Evolutionary conservation across 371 early-diverging fungal species (phyloP).

Genomic region (Apophysomyces sp.): DNA sequence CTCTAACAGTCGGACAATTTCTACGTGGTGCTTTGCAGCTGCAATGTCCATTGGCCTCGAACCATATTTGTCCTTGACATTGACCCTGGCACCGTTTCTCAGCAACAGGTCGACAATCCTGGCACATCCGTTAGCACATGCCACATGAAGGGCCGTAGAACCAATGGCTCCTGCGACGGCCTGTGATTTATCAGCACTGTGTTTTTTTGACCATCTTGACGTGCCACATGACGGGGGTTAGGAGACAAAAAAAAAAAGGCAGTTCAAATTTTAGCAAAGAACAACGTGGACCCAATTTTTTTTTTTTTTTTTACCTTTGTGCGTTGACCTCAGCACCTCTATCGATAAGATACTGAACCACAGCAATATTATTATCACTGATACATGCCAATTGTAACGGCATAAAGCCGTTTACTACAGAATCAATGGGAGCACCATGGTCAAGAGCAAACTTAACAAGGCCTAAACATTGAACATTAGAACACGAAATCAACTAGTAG

Average conservation of each 20-base stretch:
- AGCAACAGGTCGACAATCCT: conserved; percentile 61
- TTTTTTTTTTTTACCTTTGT: conserved; percentile 36
- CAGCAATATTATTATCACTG: conserved; percentile 61
- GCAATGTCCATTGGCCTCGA: conserved; percentile 61
- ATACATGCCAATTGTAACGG: conserved; percentile 73
- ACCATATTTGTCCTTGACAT: conserved; percentile 67
- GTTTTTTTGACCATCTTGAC: conserved; percentile 32
- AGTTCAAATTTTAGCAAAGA: conserved; percentile 1
- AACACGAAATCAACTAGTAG: background rate
- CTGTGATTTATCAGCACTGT: conserved; percentile 29
- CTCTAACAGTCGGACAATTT: conserved; percentile 45
- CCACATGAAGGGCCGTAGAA: conserved; percentile 75
- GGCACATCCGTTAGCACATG: conserved; percentile 68
- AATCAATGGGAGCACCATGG: conserved; percentile 70
- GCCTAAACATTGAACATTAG: conserved; percentile 25
- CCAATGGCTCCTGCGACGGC: conserved; percentile 56
- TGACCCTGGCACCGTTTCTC: conserved; percentile 56
- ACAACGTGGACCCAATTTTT: background rate
- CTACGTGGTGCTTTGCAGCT: conserved; percentile 56
- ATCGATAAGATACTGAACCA: conserved; percentile 70
- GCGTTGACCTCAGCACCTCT: conserved; percentile 74
- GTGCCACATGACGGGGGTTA: conserved; percentile 8
- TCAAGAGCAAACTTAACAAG: conserved; percentile 73
- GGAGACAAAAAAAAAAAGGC: conserved; percentile 2
- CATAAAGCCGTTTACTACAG: conserved; percentile 67